These are phyloP conservation scores for Pharus latifolius DNA, from an alignment of 176 grass and related monocot genomes.

Conservation along the genomic window DNA sequence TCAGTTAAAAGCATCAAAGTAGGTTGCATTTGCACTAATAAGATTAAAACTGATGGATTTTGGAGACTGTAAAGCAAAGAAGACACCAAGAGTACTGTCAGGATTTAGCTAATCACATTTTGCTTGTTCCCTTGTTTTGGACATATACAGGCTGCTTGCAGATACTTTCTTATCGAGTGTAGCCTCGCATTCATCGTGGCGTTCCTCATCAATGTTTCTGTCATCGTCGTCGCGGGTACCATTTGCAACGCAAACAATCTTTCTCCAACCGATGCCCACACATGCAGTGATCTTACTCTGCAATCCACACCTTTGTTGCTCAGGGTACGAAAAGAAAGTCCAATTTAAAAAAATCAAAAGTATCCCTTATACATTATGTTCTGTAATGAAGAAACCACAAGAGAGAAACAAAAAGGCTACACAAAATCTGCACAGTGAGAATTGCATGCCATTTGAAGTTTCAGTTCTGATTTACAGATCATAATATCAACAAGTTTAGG, in stretches of 20 bases:
- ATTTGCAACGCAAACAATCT: constrained; percentile 26
- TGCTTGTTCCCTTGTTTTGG: not conserved
- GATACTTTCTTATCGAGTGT: constrained; percentile 53
- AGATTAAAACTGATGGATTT: no score
- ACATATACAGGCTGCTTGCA: constrained; percentile 29
- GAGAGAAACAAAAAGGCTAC: no score
- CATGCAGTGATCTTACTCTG: constrained; percentile 36
- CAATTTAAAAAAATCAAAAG: not conserved
- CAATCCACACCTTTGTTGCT: constrained; percentile 49
- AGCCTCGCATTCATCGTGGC: constrained; percentile 45
- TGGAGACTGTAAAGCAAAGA: no score
- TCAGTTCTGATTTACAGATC: not conserved
- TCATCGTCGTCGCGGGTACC: constrained; percentile 27
- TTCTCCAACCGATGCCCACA: constrained; percentile 2
- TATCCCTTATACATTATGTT: not conserved
- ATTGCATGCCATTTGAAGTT: not conserved
- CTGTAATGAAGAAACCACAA: not conserved
- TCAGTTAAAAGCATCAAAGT: constrained; percentile 48
- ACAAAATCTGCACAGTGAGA: no score
- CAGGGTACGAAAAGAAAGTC: constrained; percentile 2
- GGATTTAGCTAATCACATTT: not conserved
- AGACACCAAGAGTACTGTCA: not conserved
- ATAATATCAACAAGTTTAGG: no score
- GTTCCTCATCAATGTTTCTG: constrained; percentile 51
- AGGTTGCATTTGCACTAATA: not conserved